Evolutionary conservation across 257 asterid species (phyloP).

Genomic region (Rubia yunnanensis): DNA sequence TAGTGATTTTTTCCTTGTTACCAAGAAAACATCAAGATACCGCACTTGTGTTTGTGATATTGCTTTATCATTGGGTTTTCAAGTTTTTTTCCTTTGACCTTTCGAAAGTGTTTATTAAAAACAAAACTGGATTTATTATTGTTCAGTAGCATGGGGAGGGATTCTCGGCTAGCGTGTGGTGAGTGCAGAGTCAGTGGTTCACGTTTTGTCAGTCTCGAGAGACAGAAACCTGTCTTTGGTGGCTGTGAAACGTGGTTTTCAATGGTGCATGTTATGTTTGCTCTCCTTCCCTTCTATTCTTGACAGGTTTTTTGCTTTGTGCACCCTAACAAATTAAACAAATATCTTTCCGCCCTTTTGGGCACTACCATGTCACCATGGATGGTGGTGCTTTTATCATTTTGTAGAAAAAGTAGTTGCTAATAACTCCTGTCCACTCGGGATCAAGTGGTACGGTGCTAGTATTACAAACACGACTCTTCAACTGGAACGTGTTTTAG

Average conservation of each 20-base stretch:
- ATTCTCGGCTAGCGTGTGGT: conserved; percentile 46
- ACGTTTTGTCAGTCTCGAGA: conserved; percentile 42
- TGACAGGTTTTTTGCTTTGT: conserved; percentile 15
- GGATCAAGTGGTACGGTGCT: background rate
- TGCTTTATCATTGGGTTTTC: background rate
- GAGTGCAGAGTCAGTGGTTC: conserved; percentile 27
- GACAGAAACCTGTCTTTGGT: conserved; percentile 49
- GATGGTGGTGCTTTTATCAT: conserved; percentile 46
- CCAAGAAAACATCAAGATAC: background rate
- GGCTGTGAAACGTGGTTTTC: conserved; percentile 37
- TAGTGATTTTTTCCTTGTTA: background rate
- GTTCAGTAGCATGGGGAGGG: conserved; percentile 22
- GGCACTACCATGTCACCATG: conserved; percentile 27
- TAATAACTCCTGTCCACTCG: background rate
- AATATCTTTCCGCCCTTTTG: conserved; percentile 10
- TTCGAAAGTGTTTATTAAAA: no score
- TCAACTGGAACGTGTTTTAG: no score
- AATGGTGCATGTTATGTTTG: conserved; percentile 27
- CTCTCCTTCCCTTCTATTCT: conserved; percentile 11
- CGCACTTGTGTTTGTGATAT: conserved; percentile 2
- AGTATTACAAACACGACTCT: no score
- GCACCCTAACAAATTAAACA: conserved; percentile 19
- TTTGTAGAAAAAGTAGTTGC: no score
- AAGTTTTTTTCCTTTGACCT: background rate
- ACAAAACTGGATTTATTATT: background rate